These are phyloP conservation scores for Tetraselmis striata DNA, from an alignment of 139 green algal species.

Conservation along the genomic window DNA sequence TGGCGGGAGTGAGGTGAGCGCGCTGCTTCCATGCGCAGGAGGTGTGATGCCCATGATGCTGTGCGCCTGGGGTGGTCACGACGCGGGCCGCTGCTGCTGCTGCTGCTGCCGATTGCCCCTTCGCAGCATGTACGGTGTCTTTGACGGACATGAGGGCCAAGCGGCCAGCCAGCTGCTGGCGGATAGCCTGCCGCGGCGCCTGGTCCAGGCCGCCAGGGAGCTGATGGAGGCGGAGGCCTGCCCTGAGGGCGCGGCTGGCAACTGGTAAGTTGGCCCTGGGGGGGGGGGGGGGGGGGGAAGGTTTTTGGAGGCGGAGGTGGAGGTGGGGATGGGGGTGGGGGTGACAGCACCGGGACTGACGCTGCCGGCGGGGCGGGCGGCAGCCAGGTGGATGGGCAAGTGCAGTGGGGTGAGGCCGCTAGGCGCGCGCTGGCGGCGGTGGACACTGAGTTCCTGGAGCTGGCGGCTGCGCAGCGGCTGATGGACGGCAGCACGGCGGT, in stretches of 20 bases:
- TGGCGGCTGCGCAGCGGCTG: background rate
- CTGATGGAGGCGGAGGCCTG: background rate
- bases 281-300: background rate
- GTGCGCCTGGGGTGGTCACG: too few species aligned
- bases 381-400: too few species aligned
- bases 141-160: conserved; percentile 19
- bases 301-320: background rate
- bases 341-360: too few species aligned
- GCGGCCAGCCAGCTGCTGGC: background rate
- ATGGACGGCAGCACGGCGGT: conserved; percentile 37
- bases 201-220: background rate
- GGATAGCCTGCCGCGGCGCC: background rate
- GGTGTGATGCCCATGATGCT: too few species aligned
- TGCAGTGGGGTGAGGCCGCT: too few species aligned
- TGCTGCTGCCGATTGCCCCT: too few species aligned
- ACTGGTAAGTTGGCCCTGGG: background rate
- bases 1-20: background rate
- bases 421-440: background rate
- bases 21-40: too few species aligned
- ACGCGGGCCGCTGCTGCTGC: too few species aligned
- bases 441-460: conserved; percentile 3
- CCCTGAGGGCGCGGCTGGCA: too few species aligned
- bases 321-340: background rate
- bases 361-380: too few species aligned
- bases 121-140: conserved; percentile 18